Evolutionary conservation across 306 rosid genomes (phyloP), one percentile per base, ranked within the genome.

Genomic region (Amphicarpaea edgeworthii): DNA sequence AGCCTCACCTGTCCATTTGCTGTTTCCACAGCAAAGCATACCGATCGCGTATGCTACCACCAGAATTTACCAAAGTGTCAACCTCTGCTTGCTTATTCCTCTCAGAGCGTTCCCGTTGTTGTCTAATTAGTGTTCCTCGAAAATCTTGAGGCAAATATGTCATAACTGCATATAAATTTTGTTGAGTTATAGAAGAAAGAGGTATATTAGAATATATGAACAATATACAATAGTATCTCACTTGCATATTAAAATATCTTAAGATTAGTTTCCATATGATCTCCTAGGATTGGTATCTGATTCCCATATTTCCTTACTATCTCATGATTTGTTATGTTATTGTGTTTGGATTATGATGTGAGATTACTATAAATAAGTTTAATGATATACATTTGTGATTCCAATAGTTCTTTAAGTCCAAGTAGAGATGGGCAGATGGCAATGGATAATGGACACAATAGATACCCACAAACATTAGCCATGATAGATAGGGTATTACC

Each of bases 91-190:
- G 97, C 87, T 85, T 95, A 85, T 90, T 95, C 86, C 98, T 92
- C 87, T 95, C 98, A 0, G 97, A 95, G 49, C 98, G 96, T 49
- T 95, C 98, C 62, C 96, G 86, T 84, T 95, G 98, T 81, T 85
- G 97, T 80, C 89, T 90, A 57, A 95, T 85, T 21, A 95, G 90
- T 9, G 96, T 87, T 77, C 98, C 97, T 58, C 98, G 97, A 80
- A 95, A 95, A 86, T 92, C 98, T 88, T 95, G 98, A 72, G 98
- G 98, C 81, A 95, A 88, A 89, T 95, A 95, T 9, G 98, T 92
- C 98, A 95, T 87, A 68, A 95, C 98, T 94, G 85, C 88, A 82
- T 54, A 73, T 57, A 64, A 51, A 32, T 60, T 79, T 77, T 55
- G 60, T 67, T 20, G 42, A 64, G 38, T 67, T 19, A 68, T 67